Base-by-base conservation (phyloP, 495 filamentous ascomycete genomes). In the Haplographium delicatum region DNA sequence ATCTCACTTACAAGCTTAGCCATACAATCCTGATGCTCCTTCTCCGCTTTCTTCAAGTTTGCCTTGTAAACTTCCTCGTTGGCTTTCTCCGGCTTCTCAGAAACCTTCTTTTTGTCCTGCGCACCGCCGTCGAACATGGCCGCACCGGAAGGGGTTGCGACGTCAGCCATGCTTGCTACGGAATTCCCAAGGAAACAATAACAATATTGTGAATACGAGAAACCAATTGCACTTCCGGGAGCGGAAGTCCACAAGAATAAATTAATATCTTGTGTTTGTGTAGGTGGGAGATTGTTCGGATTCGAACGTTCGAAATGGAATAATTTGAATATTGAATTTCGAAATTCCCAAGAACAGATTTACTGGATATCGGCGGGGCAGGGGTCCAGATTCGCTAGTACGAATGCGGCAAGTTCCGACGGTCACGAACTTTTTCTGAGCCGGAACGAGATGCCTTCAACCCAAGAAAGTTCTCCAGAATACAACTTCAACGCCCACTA, bases 11-110 rank as follows among this genome's bases (percentile, higher is more conserved):
- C 93, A 64, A 90, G 71, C 65, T 81, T 82, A 41, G 85, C 82
- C 65, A 88, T 81, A 22, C 80, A 72, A 22, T 80, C 81, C 50
- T 79, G 68, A 66, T 91, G 81, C 47, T 86, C 89, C 72, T 95
- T 93, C 68, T 96, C 85, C 20, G 84, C 85, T 66, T 84, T 78
- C 23, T 74, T 80, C 39, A 95, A 69, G 48, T 75, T 74, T 60
- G 81, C 78, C 70, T 95, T 82, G 69, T 81, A 91, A 33, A 65
- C 61, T 30, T 77, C 79, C 62, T 82, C 76, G 59, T 93, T 83
- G 13, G 88, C 88, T 72, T 81, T 83, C 62, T 81, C 75, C 8
- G 84, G 83, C 68, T 76, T 82, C 65, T 76, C 47, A 4, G 57
- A 9, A 54, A 18, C 33, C 61, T 67, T 44, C 45, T 68, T 71